Conservation (phyloP, 108 stramenopile genomes). For the Pinguiococcus pyrenoidosus region DNA sequence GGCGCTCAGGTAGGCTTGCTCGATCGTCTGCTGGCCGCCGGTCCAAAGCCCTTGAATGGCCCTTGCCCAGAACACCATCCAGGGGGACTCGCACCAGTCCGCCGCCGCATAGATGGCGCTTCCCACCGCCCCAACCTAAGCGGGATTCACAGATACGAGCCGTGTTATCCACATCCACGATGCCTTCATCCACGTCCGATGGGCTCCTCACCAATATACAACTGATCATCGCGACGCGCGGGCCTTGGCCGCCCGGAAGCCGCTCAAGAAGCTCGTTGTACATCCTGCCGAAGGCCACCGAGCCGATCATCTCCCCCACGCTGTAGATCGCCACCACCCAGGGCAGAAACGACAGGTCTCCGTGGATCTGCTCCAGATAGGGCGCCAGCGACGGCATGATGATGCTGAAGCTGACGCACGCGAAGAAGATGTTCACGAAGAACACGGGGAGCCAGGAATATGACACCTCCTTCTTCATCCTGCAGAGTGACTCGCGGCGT, state of each 20-base stretch:
- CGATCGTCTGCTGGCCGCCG: constrained; percentile 32
- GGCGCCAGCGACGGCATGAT: constrained; percentile 27
- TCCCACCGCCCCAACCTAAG: no score
- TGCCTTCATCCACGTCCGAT: no score
- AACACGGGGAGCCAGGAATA: constrained; percentile 15
- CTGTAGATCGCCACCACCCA: constrained; percentile 30
- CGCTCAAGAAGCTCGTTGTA: not conserved
- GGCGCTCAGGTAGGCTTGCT: constrained; percentile 23
- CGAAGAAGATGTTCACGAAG: constrained; percentile 33
- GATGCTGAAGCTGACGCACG: constrained; percentile 30
- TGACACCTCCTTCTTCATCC: not conserved
- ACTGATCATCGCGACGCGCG: no score
- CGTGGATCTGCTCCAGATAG: constrained; percentile 22
- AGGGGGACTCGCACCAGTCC: no score
- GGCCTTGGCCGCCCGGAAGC: not conserved
- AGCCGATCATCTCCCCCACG: constrained; percentile 34
- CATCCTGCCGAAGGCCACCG: not conserved
- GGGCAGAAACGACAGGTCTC: constrained; percentile 12
- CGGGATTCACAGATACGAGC: no score
- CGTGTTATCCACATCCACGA: no score
- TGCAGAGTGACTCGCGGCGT: no score
- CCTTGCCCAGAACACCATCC: constrained; percentile 23
- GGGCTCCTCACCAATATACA: no score
- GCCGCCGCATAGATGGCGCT: no score
- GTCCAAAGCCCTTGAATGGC: constrained; percentile 31